Evolutionary conservation across 2,329 filamentous ascomycete genomes (phyloP).

Genomic region (Thelonectria discophora): DNA sequence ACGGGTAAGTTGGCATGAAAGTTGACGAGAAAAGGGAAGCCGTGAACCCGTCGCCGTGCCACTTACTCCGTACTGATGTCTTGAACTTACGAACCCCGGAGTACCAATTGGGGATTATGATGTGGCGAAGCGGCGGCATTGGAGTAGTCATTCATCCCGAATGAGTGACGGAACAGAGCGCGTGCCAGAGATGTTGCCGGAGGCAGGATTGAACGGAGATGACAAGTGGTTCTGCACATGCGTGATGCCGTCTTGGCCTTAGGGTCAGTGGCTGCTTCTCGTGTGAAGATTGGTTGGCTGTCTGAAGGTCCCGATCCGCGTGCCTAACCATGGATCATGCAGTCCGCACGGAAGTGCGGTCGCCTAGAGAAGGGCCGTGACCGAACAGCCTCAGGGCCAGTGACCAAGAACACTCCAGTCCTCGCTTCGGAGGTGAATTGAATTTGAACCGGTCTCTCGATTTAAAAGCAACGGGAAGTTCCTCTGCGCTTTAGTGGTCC

Average conservation of each 20-base stretch:
- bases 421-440: neutral
- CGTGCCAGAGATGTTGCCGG: constrained; percentile 4
- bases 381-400: constrained; percentile 12
- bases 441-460: neutral
- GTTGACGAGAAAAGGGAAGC: constrained; percentile 9
- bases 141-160: neutral
- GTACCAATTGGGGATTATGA: neutral
- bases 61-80: neutral
- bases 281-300: constrained; percentile 2
- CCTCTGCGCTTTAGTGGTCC: neutral
- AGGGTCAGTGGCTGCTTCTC: neutral
- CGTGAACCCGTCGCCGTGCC: neutral
- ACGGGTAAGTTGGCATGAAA: neutral
- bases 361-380: constrained; percentile 24
- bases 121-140: neutral
- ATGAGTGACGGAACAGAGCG: neutral
- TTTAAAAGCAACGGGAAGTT: neutral
- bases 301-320: constrained; percentile 16
- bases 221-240: constrained; percentile 9
- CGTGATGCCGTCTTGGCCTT: constrained; percentile 17
- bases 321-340: constrained; percentile 15
- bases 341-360: constrained; percentile 19
- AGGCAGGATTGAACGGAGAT: neutral
- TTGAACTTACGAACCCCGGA: neutral
- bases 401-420: neutral